phyloP scores from a whole-genome alignment of 805 yeast genomes.

The Starmerella khaoyaiensis region DNA sequence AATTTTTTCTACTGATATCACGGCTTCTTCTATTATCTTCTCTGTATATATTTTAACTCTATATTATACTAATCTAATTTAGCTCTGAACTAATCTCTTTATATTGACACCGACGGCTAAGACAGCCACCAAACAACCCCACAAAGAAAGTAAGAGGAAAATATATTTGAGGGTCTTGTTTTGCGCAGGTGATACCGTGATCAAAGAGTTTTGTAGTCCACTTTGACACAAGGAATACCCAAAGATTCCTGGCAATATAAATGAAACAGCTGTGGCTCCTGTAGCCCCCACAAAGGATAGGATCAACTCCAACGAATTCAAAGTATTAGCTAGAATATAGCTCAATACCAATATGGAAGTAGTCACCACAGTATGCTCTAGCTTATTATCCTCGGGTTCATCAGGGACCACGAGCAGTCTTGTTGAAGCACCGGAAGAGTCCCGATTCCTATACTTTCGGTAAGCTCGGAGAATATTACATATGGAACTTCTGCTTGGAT shows the following conservation, averaged over 20 bases:
- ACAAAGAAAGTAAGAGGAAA: constrained; percentile 45
- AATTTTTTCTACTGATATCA: too few relatives aligned
- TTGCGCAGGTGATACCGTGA: constrained; percentile 7
- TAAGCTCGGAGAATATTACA: constrained; percentile 50
- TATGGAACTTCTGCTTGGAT: constrained; percentile 75
- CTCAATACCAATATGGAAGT: constrained; percentile 37
- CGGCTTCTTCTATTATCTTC: too few relatives aligned
- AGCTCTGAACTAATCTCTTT: too few relatives aligned
- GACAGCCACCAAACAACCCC: constrained; percentile 62
- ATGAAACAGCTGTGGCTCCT: constrained; percentile 84
- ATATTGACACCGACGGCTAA: constrained; percentile 40
- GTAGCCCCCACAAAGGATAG: constrained; percentile 85
- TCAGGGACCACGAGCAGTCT: constrained; percentile 4
- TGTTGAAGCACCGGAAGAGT: background rate
- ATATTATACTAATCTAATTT: too few relatives aligned
- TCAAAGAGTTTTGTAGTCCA: constrained; percentile 14
- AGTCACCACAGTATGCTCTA: constrained; percentile 32
- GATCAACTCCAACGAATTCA: constrained; percentile 65
- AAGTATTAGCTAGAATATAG: constrained; percentile 50
- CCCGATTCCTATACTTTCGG: constrained; percentile 3
- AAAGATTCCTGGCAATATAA: constrained; percentile 78
- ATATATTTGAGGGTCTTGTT: constrained; percentile 25
- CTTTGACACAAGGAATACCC: constrained; percentile 59
- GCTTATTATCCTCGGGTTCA: background rate
- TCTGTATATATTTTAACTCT: too few relatives aligned